A percentile compares a stretch with the other conserved stretches of the same genome.
These are phyloP conservation scores for Candida nonsorbophila DNA, from an alignment of 805 yeast species.

Conservation along the genomic window DNA sequence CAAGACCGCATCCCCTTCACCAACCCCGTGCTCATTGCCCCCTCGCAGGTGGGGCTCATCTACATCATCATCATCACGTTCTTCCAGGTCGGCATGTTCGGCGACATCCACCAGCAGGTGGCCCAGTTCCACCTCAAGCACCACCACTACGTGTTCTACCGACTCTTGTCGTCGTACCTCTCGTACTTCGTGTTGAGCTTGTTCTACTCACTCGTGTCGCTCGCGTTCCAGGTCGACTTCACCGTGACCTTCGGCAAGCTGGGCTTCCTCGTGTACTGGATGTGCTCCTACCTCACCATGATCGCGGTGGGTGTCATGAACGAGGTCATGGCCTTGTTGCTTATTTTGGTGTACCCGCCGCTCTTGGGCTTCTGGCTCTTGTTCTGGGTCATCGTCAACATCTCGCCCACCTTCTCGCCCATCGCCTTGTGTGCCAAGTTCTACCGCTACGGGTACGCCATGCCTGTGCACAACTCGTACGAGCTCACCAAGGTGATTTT, in stretches of 20 bases:
- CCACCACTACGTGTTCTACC: slow-evolving; percentile 44
- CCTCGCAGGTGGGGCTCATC: slow-evolving; percentile 71
- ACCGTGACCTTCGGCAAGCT: slow-evolving; percentile 54
- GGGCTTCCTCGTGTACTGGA: slow-evolving; percentile 75
- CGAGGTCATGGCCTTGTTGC: slow-evolving; percentile 55
- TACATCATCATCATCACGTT: slow-evolving; percentile 68
- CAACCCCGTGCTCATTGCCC: slow-evolving; percentile 53
- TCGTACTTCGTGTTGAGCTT: slow-evolving; percentile 56
- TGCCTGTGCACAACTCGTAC: slow-evolving; percentile 64
- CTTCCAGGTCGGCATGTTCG: slow-evolving; percentile 62
- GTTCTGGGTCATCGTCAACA: slow-evolving; percentile 63
- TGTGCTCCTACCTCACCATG: slow-evolving; percentile 62
- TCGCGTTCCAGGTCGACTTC: slow-evolving; percentile 64
- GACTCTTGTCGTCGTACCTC: slow-evolving; percentile 45
- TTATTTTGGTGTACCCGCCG: slow-evolving; percentile 55
- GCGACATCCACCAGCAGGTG: slow-evolving; percentile 46
- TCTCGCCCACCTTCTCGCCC: slow-evolving; percentile 65
- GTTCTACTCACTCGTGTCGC: slow-evolving; percentile 53
- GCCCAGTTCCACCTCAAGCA: slow-evolving; percentile 39
- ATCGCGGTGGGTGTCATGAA: slow-evolving; percentile 72
- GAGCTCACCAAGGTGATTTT: slow-evolving; percentile 58
- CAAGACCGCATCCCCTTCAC: slow-evolving; percentile 48
- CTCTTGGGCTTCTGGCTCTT: slow-evolving; percentile 66
- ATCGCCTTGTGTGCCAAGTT: slow-evolving; percentile 53
- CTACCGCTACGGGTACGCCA: slow-evolving; percentile 59